Base-by-base conservation (phyloP, 2,329 filamentous ascomycete genomes). In the Apiospora hydei region DNA sequence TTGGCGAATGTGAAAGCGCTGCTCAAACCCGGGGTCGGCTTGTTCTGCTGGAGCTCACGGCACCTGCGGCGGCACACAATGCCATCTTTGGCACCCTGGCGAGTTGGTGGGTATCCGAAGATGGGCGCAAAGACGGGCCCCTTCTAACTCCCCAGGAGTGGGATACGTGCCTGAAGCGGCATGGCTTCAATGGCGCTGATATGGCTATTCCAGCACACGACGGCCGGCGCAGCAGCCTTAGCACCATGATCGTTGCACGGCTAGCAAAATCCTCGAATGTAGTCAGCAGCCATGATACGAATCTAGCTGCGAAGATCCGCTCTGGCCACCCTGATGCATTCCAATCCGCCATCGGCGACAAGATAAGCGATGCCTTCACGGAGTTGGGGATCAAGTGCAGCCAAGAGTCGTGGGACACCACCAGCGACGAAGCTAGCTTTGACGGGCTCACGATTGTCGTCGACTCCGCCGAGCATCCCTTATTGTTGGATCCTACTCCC, bases 11-110 rank as follows among this genome's bases (percentile, higher is more conserved):
- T 75, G 0, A 72, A 72, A 7, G 72, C 43, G 34, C 73, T 82
- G 0, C 73, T 82, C 10, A 80, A 77, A 64, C 79, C 81, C 0
- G 80, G 78, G 81, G 81, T 1, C 78, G 77, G 67, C 76, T 82
- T 4, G 64, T 81, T 4, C 72, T 82, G 4, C 75, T 80, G 21
- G 81, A 82, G 61, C 75, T 77, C 14, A 81, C 78, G 11, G 74
- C 72, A n/a, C 21, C 67, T 21, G 74, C 70, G 3, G 26, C 57
- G 16, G 46, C 72, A 6, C 18, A 68, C 26, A 46, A 43, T 5
- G 57, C 70, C 11, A 41, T 72, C 10, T 67, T 70, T 30, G 74
- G 72, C 4, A 47, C 73, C 0, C 47, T 76, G 4, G 75, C 67
- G 0, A 72, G 75, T 10, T 74, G 72, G 46, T 76, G 75, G 75